A percentile compares a stretch with the other conserved stretches of the same genome.
Evolutionary conservation across 441 rosid genomes (phyloP).

Genomic region (Populus hybrid): DNA sequence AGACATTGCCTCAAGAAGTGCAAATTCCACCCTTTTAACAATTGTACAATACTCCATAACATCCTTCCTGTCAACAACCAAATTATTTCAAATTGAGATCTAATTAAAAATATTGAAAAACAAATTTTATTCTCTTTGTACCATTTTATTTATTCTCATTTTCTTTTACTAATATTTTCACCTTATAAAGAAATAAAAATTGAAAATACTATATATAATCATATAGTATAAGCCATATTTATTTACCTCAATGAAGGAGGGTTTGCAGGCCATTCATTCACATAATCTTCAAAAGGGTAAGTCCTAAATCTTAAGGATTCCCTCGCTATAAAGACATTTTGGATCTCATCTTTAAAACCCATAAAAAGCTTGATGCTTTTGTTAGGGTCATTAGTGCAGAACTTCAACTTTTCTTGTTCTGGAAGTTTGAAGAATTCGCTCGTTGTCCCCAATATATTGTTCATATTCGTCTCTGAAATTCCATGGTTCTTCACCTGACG

Average conservation of each 20-base stretch:
- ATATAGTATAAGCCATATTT: neutral
- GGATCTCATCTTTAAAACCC: neutral
- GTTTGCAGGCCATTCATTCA: neutral
- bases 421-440: neutral
- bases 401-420: neutral
- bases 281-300: neutral
- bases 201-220: neutral
- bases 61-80: neutral
- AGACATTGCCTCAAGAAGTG: neutral
- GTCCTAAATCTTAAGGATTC: neutral
- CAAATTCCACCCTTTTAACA: neutral
- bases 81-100: too few species aligned
- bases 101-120: neutral
- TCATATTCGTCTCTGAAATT: neutral
- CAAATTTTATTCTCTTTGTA: neutral
- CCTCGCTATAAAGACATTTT: neutral
- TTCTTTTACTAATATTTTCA: neutral
- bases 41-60: neutral
- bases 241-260: neutral
- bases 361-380: neutral
- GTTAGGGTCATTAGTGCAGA: neutral
- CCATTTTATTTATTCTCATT: neutral
- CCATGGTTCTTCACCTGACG: neutral
- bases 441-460: neutral
- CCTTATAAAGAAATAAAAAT: neutral